phyloP scores from a whole-genome alignment of 2,329 filamentous ascomycete genomes.

The Phaeoacremonium minimum region DNA sequence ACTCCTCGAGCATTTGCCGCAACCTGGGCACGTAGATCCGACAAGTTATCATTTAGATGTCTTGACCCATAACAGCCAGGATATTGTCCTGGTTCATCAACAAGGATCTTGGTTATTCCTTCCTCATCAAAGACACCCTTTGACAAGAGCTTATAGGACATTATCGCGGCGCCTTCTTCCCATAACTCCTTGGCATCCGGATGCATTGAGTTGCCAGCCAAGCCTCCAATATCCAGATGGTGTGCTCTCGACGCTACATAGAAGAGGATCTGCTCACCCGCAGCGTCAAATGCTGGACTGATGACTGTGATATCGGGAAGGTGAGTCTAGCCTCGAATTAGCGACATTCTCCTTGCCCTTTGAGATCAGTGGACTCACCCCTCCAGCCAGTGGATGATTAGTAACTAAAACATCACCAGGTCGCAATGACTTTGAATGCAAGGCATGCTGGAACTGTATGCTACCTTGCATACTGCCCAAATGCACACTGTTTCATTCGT shows the following conservation, averaged over 20 bases:
- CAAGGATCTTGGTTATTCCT: conserved; percentile 12
- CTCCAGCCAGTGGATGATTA: conserved; percentile 2
- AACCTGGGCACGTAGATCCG: conserved; percentile 76
- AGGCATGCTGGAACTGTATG: background rate
- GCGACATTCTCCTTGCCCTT: background rate
- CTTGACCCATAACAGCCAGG: conserved; percentile 33
- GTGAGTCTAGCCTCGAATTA: conserved; percentile 1
- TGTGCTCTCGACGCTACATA: conserved; percentile 2
- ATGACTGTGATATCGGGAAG: conserved; percentile 3
- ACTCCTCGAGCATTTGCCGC: conserved; percentile 79
- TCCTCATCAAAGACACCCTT: conserved; percentile 25
- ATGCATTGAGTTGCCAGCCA: conserved; percentile 33
- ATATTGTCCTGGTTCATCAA: background rate
- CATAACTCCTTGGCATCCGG: conserved; percentile 32
- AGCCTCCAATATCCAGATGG: conserved; percentile 16
- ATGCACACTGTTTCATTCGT: conserved; percentile 56
- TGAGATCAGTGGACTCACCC: background rate
- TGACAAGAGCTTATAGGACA: conserved; percentile 28
- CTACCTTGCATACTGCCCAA: conserved; percentile 68
- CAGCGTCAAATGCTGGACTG: conserved; percentile 2
- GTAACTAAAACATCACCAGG: conserved; percentile 1
- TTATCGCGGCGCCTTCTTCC: conserved; percentile 36
- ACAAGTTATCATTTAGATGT: conserved; percentile 73
- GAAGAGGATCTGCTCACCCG: conserved; percentile 1
- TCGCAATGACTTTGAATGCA: background rate